Percentiles rank a stretch among this genome's conserved stretches.
phyloP scores from a whole-genome alignment of 2,329 filamentous ascomycete genomes.

The Tricladium varicosporioides region DNA sequence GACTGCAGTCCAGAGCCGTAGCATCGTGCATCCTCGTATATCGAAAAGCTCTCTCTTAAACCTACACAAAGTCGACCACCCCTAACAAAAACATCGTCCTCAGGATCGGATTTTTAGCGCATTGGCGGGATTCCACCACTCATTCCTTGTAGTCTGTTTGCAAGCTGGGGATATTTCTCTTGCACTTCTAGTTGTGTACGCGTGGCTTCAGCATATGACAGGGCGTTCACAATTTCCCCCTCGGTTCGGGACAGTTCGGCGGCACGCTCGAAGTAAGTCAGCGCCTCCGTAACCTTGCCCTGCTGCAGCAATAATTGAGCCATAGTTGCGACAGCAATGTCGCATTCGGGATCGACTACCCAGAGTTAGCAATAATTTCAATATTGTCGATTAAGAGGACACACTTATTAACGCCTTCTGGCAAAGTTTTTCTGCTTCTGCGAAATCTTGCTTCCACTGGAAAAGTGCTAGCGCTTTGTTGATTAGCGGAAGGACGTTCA shows the following conservation, averaged over 20 bases:
- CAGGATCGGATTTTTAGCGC: conserved; percentile 24
- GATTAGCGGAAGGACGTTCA: conserved; percentile 96
- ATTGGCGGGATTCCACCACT: conserved; percentile 35
- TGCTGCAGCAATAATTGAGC: conserved; percentile 95
- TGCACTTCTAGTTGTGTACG: conserved; percentile 92
- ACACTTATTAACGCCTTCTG: conserved; percentile 95
- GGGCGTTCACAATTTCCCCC: conserved; percentile 91
- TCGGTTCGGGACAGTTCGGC: conserved; percentile 93
- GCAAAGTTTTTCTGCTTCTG: conserved; percentile 92
- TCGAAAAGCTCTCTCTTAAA: conserved; percentile 3
- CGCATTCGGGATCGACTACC: conserved; percentile 93
- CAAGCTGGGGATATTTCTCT: conserved; percentile 80
- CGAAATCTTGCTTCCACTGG: conserved; percentile 97
- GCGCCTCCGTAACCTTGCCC: conserved; percentile 91
- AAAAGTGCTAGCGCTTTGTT: conserved; percentile 97
- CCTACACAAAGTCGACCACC: neutral
- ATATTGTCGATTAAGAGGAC: conserved; percentile 36
- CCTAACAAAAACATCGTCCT: neutral
- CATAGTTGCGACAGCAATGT: conserved; percentile 98
- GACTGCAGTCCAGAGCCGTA: conserved; percentile 2
- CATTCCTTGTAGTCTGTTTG: conserved; percentile 67
- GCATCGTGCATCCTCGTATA: conserved; percentile 4
- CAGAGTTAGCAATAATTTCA: conserved; percentile 8
- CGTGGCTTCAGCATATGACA: conserved; percentile 96
- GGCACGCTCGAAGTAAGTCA: conserved; percentile 95